Percentiles rank a stretch among this genome's conserved stretches.
phyloP scores from a whole-genome alignment of 2,329 filamentous ascomycete genomes.

The Botrytis pseudocinerea region DNA sequence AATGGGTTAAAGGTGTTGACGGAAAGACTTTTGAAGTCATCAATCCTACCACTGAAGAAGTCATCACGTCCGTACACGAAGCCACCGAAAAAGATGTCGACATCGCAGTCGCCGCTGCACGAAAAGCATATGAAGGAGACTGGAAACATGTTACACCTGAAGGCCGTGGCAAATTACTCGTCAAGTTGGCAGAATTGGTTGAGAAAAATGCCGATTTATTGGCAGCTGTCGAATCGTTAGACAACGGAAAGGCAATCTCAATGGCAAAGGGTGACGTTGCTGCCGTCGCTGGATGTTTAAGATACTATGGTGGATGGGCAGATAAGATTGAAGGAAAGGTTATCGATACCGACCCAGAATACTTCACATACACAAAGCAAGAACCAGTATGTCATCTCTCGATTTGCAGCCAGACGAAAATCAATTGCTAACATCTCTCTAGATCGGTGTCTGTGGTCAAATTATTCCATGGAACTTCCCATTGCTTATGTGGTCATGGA shows the following conservation, averaged over 20 bases:
- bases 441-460: constrained; percentile 66
- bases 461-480: constrained; percentile 76
- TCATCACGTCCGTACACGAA: constrained; percentile 80
- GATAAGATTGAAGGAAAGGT: constrained; percentile 72
- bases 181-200: constrained; percentile 76
- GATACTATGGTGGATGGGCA: constrained; percentile 79
- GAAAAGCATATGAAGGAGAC: constrained; percentile 76
- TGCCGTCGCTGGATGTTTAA: constrained; percentile 67
- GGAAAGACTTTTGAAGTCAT: constrained; percentile 91
- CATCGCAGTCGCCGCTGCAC: constrained; percentile 79
- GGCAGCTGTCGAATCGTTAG: constrained; percentile 80
- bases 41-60: constrained; percentile 82
- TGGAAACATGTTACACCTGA: constrained; percentile 71
- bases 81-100: constrained; percentile 84
- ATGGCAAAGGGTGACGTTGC: constrained; percentile 76
- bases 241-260: constrained; percentile 80
- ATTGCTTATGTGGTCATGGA: constrained; percentile 66
- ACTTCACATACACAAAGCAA: constrained; percentile 67
- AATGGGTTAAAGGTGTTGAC: constrained; percentile 80
- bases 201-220: constrained; percentile 77
- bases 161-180: constrained; percentile 67
- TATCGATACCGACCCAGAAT: constrained; percentile 63
- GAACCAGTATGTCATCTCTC: constrained; percentile 54
- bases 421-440: background rate
- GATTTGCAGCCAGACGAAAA: background rate